Base-by-base conservation (phyloP, 441 rosid species). In the Pelargonium fulgidum region DNA sequence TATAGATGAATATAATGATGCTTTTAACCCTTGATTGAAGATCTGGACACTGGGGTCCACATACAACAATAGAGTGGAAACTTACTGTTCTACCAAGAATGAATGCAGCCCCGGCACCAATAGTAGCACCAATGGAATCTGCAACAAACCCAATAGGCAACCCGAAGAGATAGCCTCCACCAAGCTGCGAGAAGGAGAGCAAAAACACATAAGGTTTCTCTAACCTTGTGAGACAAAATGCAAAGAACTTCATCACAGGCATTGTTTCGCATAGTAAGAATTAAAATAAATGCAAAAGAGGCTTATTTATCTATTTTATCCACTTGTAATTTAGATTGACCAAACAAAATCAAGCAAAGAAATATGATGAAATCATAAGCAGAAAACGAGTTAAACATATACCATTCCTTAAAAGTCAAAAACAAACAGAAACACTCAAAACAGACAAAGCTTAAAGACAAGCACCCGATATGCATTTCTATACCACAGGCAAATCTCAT, bases 91-190 rank as follows among this genome's bases (percentile, higher is more conserved):
- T 86, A 62, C 99, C 98, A 6, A 94, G 88, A 76, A 94, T 84
- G 75, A 94, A 94, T 48, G 99, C 99, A 68, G 98, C 96, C 59
- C 91, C 92, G 1, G 99, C 89, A 70, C 99, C 99, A 69, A 90
- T 48, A 33, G 96, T 85, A 64, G 98, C 98, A 42, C 99, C 99
- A 33, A 94, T 78, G 29, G 98, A 92, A 84, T 94, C 99, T 3
- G 97, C 97, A 74, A 94, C 75, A 78, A 92, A 94, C 52, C 99
- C 99, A 78, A 94, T 81, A 5, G 97, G 96, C 70, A 90, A 78
- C 56, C 99, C 99, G 76, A 90, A 94, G 77, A 92, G 96, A 81
- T 94, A 94, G 66, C 99, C 99, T 70, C 99, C 99, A 71, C 99
- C 99, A 72, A 94, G 85, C 99, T 94, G 88, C 69, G 83, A 75